phyloP scores from a whole-genome alignment of 2,329 filamentous ascomycete species.

The Phialemoniopsis sp. region DNA sequence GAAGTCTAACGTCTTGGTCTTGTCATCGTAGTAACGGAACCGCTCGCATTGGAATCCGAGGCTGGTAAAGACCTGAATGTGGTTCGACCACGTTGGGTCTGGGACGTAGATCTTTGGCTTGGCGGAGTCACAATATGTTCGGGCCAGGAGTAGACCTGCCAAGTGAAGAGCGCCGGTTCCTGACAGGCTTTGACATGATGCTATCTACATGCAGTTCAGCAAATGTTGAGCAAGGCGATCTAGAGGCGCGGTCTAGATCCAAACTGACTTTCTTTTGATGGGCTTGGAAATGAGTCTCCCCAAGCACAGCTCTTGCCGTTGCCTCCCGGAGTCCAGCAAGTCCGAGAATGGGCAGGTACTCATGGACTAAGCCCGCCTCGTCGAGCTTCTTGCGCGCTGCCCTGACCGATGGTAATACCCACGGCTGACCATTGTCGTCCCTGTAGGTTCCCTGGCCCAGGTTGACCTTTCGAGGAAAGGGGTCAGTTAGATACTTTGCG shows the following conservation, averaged over 20 bases:
- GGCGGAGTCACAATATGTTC: too few relatives aligned
- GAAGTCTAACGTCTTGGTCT: slow-evolving; percentile 23
- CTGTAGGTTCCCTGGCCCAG: slow-evolving; percentile 32
- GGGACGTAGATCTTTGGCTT: too few relatives aligned
- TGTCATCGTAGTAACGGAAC: slow-evolving; percentile 32
- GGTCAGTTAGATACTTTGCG: slow-evolving; percentile 22
- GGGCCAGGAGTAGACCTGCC: too few relatives aligned
- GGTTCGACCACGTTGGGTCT: slow-evolving; percentile 36
- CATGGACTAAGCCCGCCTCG: slow-evolving; percentile 15
- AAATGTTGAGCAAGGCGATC: too few relatives aligned
- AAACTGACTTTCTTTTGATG: too few relatives aligned
- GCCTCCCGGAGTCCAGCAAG: slow-evolving; percentile 19
- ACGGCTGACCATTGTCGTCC: slow-evolving; percentile 30
- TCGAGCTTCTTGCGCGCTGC: slow-evolving; percentile 14
- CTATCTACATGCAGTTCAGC: too few relatives aligned
- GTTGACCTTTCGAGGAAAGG: slow-evolving; percentile 25
- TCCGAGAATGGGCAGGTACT: slow-evolving; percentile 29
- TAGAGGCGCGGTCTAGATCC: slow-evolving; percentile 21
- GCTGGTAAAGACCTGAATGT: slow-evolving; percentile 26
- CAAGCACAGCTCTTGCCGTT: too few relatives aligned
- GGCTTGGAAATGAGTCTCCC: too few relatives aligned
- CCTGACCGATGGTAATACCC: slow-evolving; percentile 30
- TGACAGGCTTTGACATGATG: too few relatives aligned
- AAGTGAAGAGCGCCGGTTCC: too few relatives aligned
- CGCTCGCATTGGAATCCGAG: slow-evolving; percentile 24